Percentiles rank a stretch among this genome's conserved stretches.
These are phyloP conservation scores for Fomitiporia mediterranea DNA, from an alignment of 1,284 basidiomycete species.

Conservation along the genomic window DNA sequence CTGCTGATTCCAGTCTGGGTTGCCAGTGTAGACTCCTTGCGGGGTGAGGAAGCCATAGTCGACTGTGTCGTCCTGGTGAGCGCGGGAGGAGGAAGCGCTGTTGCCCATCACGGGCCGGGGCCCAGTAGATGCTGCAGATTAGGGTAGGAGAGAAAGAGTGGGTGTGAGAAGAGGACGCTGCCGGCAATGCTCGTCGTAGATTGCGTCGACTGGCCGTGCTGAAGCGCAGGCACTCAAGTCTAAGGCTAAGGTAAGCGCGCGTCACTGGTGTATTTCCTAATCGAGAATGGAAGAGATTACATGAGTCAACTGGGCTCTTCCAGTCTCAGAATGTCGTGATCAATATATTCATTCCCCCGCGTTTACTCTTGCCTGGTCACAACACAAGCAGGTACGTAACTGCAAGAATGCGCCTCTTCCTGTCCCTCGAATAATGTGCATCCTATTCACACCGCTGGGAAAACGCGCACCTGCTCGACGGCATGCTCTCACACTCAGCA, in stretches of 20 bases:
- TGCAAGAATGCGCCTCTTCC: neutral
- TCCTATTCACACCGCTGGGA: slow-evolving; percentile 10
- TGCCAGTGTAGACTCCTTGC: slow-evolving; percentile 86
- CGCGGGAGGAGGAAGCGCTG: slow-evolving; percentile 63
- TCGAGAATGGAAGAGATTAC: neutral
- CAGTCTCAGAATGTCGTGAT: slow-evolving; percentile 1
- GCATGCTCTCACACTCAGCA: neutral
- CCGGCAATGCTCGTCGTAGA: slow-evolving; percentile 15
- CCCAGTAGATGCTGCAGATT: neutral
- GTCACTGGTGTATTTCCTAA: slow-evolving; percentile 4
- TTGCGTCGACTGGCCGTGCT: neutral
- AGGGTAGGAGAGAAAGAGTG: slow-evolving; percentile 20
- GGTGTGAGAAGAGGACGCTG: slow-evolving; percentile 21
- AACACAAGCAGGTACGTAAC: too few relatives aligned
- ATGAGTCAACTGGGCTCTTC: neutral
- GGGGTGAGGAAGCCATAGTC: slow-evolving; percentile 83
- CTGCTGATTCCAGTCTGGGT: slow-evolving; percentile 86
- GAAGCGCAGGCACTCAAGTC: neutral
- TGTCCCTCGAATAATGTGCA: neutral
- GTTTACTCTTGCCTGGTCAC: too few relatives aligned
- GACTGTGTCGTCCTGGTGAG: slow-evolving; percentile 70
- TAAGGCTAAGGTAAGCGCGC: slow-evolving; percentile 7
- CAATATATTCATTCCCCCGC: neutral
- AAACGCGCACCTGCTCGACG: neutral
- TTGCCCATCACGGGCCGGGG: slow-evolving; percentile 59